Evolutionary conservation across 2,329 filamentous ascomycete species (phyloP).

Genomic region (Aspergillus puulaauensis): DNA sequence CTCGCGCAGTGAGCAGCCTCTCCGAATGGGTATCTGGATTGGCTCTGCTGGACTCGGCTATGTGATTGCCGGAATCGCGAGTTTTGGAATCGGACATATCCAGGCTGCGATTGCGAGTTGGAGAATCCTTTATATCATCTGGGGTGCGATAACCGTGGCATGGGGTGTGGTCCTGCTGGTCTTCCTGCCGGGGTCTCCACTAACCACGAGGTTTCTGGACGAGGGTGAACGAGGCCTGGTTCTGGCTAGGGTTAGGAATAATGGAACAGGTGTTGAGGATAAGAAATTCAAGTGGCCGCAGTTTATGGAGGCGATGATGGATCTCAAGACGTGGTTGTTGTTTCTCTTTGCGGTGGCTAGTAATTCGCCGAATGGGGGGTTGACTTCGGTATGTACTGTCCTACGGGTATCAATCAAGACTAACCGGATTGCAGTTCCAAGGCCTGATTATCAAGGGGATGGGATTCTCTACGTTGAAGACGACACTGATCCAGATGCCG

Average conservation of each 20-base stretch:
- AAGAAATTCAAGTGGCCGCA: conserved; percentile 49
- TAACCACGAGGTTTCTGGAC: conserved; percentile 45
- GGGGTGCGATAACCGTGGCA: conserved; percentile 39
- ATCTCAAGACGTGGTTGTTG: conserved; percentile 61
- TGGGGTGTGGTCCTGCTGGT: conserved; percentile 38
- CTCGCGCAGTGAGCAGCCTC: conserved; percentile 47
- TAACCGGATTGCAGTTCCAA: conserved; percentile 31
- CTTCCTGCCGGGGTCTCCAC: conserved; percentile 46
- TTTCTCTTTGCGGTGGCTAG: conserved; percentile 55
- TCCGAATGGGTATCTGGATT: conserved; percentile 50
- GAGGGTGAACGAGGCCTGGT: conserved; percentile 47
- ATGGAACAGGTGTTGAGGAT: conserved; percentile 57
- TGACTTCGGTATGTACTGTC: conserved; percentile 41
- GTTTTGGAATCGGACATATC: conserved; percentile 62
- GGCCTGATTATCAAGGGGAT: conserved; percentile 38
- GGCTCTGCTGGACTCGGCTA: not conserved
- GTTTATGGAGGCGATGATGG: conserved; percentile 48
- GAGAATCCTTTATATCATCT: conserved; percentile 62
- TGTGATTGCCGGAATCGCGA: conserved; percentile 43
- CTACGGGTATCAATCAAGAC: conserved; percentile 19
- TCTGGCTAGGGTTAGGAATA: conserved; percentile 52
- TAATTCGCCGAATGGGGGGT: conserved; percentile 57
- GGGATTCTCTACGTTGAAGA: conserved; percentile 37
- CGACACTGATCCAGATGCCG: conserved; percentile 1
- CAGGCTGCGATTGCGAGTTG: conserved; percentile 50